Base-by-base conservation (phyloP, 1,284 basidiomycete genomes). In the Ustilago shanxiensis region DNA sequence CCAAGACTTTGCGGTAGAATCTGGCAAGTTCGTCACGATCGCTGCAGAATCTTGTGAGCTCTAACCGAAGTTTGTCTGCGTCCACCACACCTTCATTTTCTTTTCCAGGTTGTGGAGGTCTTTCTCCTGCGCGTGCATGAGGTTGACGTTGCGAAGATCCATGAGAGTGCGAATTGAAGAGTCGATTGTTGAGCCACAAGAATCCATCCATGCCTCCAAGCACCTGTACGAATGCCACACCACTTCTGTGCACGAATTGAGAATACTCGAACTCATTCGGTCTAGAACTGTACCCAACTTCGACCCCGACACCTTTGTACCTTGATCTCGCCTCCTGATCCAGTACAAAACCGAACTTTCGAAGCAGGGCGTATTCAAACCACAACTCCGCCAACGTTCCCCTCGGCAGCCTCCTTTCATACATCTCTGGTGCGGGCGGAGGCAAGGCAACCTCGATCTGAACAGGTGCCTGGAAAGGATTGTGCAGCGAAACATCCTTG, bases 181-280 rank as follows among this genome's bases (percentile, higher is more conserved):
- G 54, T 6, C 84, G 79, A 37, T 86, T 86, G 62, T 83, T 80
- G 14, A 86, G 68, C 85, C 85, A 86, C 18, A 86, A 54, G 57
- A 84, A 85, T 13, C 85, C 85, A 35, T 79, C 82, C 45, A 61
- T 47, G 2, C 80, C 81, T 5, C 82, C 80, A 2, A 84, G 57
- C 18, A 86, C 80, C 66, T 86, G 85, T 8, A 85, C 83, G 49
- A 86, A 86, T 0, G 83, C 83, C 0, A 85, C 78, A 39, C 85
- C 85, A 24, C 51, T 60, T 31, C 82, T 63, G 56, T 86, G 85
- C 2, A 86, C 84, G 45, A 84, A 86, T 39, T 86, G 85, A 28
- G 72, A 71, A 52, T 79, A 79, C 55, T 85, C 84, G 53, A 86
- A 85, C 52, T 79, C 59, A 37, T 71, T 79, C 28, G 85, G 85